Evolutionary conservation across 129 eudicot genomes (phyloP), one percentile per base, ranked within the genome.

Genomic region (Chrysanthemum lavandulifolium): DNA sequence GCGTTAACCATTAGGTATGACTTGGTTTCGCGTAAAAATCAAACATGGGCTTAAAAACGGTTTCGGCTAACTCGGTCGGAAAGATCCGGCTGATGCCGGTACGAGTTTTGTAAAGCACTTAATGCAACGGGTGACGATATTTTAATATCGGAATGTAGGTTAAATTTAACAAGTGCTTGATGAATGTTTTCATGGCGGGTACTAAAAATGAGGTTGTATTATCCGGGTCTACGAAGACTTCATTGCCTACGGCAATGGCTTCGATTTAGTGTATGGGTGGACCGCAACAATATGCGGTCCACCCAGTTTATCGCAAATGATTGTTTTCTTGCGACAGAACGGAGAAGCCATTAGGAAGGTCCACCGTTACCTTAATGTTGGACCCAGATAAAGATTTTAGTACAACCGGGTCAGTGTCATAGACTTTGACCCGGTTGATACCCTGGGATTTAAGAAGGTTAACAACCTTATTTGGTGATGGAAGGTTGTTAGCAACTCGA

Each of bases 221-320:
- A 6, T 79, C 70, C 19, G 89, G 86, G 86, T 88, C 97, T 10
- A 84, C 96, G 45, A 94, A 95, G 0, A 95, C 99, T 36, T 95
- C 99, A 25, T 95, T 95, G 0, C 99, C 99, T 1, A 95, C 96
- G 43, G 94, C 97, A 2, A 94, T 91, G 78, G 97, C 62, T 69
- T 90, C 97, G 81, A 94, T 90, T 54, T 73, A n/a, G 79, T 45
- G 99, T 90, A 4, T 85, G 99, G 99, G 77, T 84, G 63, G 83
- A 75, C 86, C 6, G 87, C 82, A 3, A 69, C 84, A 14, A 95
- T 81, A 55, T 95, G 4, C 72, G 76, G n/a, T 66, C 49, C 40
- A 91, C 87, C 97, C 97, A 95, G 0, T 77, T 23, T 76, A 36
- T 45, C 47, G 99, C 91, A 54, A 86, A 95, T 12, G 88, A 82